These are phyloP conservation scores for Apiosordaria backusii DNA, from an alignment of 495 filamentous ascomycete species.

Conservation along the genomic window DNA sequence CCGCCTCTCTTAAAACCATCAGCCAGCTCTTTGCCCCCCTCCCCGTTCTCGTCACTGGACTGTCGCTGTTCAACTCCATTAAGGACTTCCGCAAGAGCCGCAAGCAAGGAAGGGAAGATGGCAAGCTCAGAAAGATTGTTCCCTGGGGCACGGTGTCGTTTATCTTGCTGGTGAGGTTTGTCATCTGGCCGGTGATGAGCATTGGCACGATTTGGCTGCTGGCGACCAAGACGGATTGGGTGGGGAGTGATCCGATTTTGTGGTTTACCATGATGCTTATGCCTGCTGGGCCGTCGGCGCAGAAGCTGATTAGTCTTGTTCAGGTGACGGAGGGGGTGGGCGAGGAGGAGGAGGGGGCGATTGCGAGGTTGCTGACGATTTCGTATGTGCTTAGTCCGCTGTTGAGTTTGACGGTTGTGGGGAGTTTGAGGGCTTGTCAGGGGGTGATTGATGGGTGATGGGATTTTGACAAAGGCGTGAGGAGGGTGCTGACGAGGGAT, in stretches of 20 bases:
- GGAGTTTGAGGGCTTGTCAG: conserved; percentile 22
- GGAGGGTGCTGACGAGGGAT: too few species aligned
- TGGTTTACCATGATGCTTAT: conserved; percentile 79
- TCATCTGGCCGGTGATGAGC: conserved; percentile 36
- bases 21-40: conserved; percentile 68
- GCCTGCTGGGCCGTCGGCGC: conserved; percentile 67
- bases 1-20: conserved; percentile 60
- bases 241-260: conserved; percentile 64
- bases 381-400: conserved; percentile 25
- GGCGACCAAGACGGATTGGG: conserved; percentile 53
- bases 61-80: conserved; percentile 54
- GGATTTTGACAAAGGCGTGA: too few species aligned
- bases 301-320: conserved; percentile 64
- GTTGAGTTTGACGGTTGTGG: conserved; percentile 22
- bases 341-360: conserved; percentile 61
- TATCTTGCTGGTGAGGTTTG: conserved; percentile 43
- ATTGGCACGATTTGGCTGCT: conserved; percentile 61
- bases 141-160: conserved; percentile 51
- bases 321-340: conserved; percentile 56
- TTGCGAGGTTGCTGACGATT: conserved; percentile 63
- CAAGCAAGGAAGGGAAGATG: conserved; percentile 11
- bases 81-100: conserved; percentile 37
- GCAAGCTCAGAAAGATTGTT: conserved; percentile 22
- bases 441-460: conserved; percentile 11
- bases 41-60: conserved; percentile 70